A percentile compares a stretch with the other conserved stretches of the same genome.
Evolutionary conservation across 139 green algal species (phyloP).

Genomic region (Closterium sp.): DNA sequence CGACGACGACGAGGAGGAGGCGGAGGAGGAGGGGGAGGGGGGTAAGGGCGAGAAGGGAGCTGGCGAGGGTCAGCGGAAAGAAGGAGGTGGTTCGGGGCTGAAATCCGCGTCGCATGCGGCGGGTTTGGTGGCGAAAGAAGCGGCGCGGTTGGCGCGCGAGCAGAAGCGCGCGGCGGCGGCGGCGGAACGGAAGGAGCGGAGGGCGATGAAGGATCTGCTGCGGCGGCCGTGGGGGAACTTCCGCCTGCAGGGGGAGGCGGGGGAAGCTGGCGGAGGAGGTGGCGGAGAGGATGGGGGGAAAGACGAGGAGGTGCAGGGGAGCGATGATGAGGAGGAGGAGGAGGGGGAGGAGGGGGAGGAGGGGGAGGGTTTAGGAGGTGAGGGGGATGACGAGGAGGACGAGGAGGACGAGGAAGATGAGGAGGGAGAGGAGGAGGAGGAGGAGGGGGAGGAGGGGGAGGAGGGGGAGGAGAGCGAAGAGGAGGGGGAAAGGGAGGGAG

Average conservation of each 20-base stretch:
- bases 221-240: not conserved
- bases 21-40: not conserved
- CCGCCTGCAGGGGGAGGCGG: no score
- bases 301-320: not conserved
- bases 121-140: no score
- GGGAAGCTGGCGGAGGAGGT: not conserved
- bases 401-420: not conserved
- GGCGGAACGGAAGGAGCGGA: not conserved
- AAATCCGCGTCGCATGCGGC: not conserved
- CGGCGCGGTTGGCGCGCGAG: not conserved
- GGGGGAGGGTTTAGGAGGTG: not conserved
- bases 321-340: not conserved
- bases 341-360: not conserved
- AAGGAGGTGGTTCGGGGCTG: no score
- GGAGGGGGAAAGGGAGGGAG: conserved; percentile 7
- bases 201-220: not conserved
- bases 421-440: not conserved
- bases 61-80: not conserved
- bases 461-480: conserved; percentile 29
- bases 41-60: not conserved
- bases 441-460: not conserved
- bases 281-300: not conserved
- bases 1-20: not conserved
- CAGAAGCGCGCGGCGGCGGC: not conserved
- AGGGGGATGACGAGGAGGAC: not conserved